Evolutionary conservation across 1,284 basidiomycete genomes (phyloP), one percentile per base, ranked within the genome.

Genomic region (Kalmanozyma brasiliensis): DNA sequence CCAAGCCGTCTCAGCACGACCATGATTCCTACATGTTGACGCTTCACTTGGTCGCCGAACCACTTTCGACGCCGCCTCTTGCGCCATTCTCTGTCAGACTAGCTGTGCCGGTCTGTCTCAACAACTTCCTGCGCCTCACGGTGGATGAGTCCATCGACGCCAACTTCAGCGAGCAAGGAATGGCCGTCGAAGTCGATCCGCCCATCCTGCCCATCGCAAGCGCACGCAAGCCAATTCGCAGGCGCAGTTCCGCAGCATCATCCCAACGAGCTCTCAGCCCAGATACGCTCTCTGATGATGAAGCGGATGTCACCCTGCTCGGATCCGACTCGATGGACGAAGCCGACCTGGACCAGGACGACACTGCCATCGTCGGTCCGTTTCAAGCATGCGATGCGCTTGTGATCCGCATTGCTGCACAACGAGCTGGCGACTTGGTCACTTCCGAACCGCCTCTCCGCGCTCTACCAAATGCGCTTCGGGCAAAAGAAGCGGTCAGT

Each of bases 101-200:
- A 1, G 43, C 59, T 0, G 49, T 60, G 8, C 68, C 68, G 0
- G 49, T 51, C 43, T 71, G 68, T 26, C 24, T 67, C 16, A 67
- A 67, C 52, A 71, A 71, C 22, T 68, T 44, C 37, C 24, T 71
- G 47, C 64, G 46, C 14, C 61, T 71, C 42, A 62, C 51, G 2
- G 49, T 67, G 9, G 68, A 71, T 35, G 63, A 67, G 11, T 55
- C 64, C 17, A 56, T 70, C 24, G 46, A 46, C 47, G 26, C 19
- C 24, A 24, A 49, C 10, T 37, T 47, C 16, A 45, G 57, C 1
- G 24, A 35, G 42, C 24, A 38, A 2, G 52, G 53, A n/a, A 53
- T 70, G 24, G 55, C 49, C 8, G 68, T 71, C 23, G 68, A 71
- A 23, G 53, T 66, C 24, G 63, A 66, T 42, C 63, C 68, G 19